Evolutionary conservation across 129 eudicot species (phyloP).

Genomic region (Tagetes patula): DNA sequence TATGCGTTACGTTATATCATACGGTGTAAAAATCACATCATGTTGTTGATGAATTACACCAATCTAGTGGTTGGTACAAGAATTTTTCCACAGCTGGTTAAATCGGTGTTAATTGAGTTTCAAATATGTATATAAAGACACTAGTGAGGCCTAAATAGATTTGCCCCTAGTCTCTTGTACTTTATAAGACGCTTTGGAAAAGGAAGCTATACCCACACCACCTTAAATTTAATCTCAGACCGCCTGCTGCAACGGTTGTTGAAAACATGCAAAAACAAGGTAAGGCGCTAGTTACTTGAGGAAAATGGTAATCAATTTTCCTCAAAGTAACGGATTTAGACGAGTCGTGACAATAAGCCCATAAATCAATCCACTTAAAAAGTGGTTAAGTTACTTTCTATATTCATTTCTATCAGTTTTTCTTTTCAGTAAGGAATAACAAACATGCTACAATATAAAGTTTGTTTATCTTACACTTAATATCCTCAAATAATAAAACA

Average conservation of each 20-base stretch:
- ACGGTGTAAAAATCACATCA: not conserved
- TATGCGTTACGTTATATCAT: not conserved
- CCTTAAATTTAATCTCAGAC: no score
- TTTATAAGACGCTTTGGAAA: not conserved
- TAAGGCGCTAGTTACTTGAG: no score
- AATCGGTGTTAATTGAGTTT: not conserved
- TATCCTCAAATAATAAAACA: conserved; percentile 17
- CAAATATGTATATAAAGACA: not conserved
- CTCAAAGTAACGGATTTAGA: no score
- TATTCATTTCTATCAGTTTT: not conserved
- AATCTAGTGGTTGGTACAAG: not conserved
- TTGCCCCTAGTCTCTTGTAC: not conserved
- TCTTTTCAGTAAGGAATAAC: conserved; percentile 6
- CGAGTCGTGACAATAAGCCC: not conserved
- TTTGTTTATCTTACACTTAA: not conserved
- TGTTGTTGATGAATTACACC: not conserved
- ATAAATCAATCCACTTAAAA: not conserved
- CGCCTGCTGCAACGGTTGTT: no score
- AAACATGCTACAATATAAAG: not conserved
- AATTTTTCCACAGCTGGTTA: not conserved
- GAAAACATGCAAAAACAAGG: no score
- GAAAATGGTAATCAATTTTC: no score
- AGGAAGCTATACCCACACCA: no score
- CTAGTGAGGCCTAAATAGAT: no score
- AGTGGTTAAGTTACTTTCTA: not conserved